Evolutionary conservation across 805 yeast species (phyloP).

Genomic region (Ogataea polymorpha): DNA sequence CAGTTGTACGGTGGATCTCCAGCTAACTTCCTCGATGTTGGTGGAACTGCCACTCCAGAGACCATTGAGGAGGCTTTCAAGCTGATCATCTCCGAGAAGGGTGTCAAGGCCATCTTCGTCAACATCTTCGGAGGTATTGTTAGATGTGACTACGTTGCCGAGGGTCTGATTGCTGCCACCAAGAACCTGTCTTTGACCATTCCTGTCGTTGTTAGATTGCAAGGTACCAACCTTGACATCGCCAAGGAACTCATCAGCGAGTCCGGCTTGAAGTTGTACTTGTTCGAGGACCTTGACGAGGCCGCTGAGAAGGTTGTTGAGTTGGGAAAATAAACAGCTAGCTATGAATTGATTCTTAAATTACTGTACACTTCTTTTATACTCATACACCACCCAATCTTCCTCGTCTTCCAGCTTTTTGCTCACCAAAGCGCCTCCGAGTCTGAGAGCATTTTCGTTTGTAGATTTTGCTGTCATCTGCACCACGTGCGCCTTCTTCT

Average conservation of each 20-base stretch:
- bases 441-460: slow-evolving; percentile 54
- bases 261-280: slow-evolving; percentile 89
- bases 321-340: slow-evolving; percentile 37
- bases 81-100: slow-evolving; percentile 83
- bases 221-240: slow-evolving; percentile 91
- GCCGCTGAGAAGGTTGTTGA: slow-evolving; percentile 95
- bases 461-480: slow-evolving; percentile 73
- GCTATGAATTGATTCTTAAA: slow-evolving; percentile 17
- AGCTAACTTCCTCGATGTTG: slow-evolving; percentile 98
- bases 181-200: slow-evolving; percentile 85
- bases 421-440: slow-evolving; percentile 69
- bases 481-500: slow-evolving; percentile 54
- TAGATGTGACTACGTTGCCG: slow-evolving; percentile 98
- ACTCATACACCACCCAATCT: slow-evolving; percentile 38
- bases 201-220: slow-evolving; percentile 97
- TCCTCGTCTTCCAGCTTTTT: slow-evolving; percentile 65
- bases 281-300: slow-evolving; percentile 89
- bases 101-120: slow-evolving; percentile 93
- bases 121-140: slow-evolving; percentile 99
- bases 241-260: slow-evolving; percentile 83
- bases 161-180: slow-evolving; percentile 93
- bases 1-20: slow-evolving; percentile 98
- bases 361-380: slow-evolving; percentile 39
- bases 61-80: slow-evolving; percentile 96
- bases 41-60: slow-evolving; percentile 99